phyloP scores from a whole-genome alignment of 345 rosid species.

The Ceriops tagal region DNA sequence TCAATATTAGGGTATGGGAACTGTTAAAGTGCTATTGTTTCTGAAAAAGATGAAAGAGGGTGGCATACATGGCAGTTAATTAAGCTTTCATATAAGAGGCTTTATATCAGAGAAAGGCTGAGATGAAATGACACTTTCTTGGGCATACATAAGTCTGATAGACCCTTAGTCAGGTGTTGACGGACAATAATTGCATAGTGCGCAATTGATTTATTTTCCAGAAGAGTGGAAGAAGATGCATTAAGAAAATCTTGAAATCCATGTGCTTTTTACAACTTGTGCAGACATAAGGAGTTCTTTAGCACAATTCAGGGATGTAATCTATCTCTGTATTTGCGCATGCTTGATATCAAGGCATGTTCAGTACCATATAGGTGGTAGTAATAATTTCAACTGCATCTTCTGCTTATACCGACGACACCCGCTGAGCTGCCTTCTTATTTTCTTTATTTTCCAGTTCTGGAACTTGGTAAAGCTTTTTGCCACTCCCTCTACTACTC shows the following conservation, averaged over 20 bases:
- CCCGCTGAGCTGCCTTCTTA: not conserved
- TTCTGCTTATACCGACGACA: not conserved
- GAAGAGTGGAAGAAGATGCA: not conserved
- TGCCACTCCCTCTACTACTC: conserved; percentile 64
- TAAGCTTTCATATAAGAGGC: not conserved
- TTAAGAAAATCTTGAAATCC: not conserved
- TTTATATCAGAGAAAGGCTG: not conserved
- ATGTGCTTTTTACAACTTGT: not conserved
- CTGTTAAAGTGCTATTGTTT: too few relatives aligned
- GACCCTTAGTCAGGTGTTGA: too few relatives aligned
- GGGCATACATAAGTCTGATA: not conserved
- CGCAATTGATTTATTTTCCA: not conserved
- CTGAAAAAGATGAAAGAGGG: too few relatives aligned
- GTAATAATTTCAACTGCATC: too few relatives aligned
- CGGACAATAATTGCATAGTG: too few relatives aligned
- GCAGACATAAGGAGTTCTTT: not conserved
- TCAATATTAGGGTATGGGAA: too few relatives aligned
- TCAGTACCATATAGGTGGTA: too few relatives aligned
- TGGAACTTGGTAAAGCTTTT: conserved; percentile 60
- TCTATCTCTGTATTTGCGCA: not conserved
- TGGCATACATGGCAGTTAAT: too few relatives aligned
- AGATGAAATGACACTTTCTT: not conserved
- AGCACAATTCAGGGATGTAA: not conserved
- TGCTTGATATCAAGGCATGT: too few relatives aligned
- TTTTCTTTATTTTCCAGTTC: conserved; percentile 42